These are phyloP conservation scores for Asparagopsis taxiformis DNA, from an alignment of 31 red algal species.

Conservation along the genomic window DNA sequence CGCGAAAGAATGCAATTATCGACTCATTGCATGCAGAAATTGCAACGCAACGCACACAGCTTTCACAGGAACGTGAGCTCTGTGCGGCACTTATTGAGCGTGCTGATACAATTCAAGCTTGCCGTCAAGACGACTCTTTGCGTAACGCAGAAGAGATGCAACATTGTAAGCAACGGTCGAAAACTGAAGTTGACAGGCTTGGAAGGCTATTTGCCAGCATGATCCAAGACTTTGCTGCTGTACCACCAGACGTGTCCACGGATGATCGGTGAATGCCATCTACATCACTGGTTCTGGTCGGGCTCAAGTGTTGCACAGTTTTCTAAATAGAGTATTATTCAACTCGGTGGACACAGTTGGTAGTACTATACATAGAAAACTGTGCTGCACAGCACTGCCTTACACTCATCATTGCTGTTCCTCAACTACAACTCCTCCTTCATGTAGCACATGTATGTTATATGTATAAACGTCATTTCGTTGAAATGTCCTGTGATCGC, in stretches of 20 bases:
- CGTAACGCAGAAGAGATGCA: conserved; percentile 25
- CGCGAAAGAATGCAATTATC: conserved; percentile 28
- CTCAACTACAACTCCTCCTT: too few relatives aligned
- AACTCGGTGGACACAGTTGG: too few relatives aligned
- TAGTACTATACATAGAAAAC: too few relatives aligned
- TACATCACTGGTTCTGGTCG: neutral
- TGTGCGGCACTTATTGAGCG: conserved; percentile 6
- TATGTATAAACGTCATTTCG: too few relatives aligned
- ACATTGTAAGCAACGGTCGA: conserved; percentile 11
- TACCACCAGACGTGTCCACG: conserved; percentile 52
- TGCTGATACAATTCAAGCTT: neutral
- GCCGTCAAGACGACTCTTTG: neutral
- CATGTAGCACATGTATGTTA: too few relatives aligned
- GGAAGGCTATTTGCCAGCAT: conserved; percentile 48
- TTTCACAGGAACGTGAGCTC: conserved; percentile 11
- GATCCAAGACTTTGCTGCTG: conserved; percentile 51
- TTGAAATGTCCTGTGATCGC: too few relatives aligned
- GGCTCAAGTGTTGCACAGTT: neutral
- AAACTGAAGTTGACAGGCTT: conserved; percentile 38
- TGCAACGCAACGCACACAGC: conserved; percentile 6
- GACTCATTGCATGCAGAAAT: conserved; percentile 29
- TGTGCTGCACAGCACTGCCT: too few relatives aligned
- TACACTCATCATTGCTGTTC: too few relatives aligned
- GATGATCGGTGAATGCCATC: conserved; percentile 15
- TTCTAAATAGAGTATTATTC: conserved; percentile 4